Percentiles rank a stretch among this genome's conserved stretches.
phyloP scores from a whole-genome alignment of 1,284 basidiomycete species.

The Ganoderma sinense region DNA sequence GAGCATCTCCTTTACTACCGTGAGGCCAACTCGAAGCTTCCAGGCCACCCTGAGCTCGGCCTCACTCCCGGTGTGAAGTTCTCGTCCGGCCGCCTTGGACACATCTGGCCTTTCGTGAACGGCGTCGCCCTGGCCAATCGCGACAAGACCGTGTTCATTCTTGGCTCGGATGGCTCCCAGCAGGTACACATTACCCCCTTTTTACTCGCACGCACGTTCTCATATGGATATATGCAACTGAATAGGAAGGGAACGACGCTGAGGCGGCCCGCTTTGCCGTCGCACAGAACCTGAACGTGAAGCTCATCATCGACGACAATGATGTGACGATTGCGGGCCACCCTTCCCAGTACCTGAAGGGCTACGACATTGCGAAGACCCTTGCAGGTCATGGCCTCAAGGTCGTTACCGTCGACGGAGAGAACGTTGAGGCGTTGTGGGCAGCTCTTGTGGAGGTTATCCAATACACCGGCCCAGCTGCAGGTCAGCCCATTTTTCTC shows the following conservation, averaged over 20 bases:
- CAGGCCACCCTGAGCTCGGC: constrained; percentile 87
- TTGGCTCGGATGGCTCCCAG: constrained; percentile 89
- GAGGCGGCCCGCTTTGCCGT: constrained; percentile 88
- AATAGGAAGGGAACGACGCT: constrained; percentile 87
- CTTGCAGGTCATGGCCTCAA: constrained; percentile 83
- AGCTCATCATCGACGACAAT: constrained; percentile 88
- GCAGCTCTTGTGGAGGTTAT: constrained; percentile 63
- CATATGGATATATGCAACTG: not conserved
- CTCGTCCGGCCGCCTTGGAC: constrained; percentile 85
- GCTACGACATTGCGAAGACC: constrained; percentile 75
- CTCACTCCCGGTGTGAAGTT: constrained; percentile 88
- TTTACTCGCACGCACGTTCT: constrained; percentile 20
- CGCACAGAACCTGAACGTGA: constrained; percentile 81
- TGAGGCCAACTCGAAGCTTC: constrained; percentile 83
- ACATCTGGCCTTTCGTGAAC: constrained; percentile 86
- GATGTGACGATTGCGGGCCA: constrained; percentile 89
- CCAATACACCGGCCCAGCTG: constrained; percentile 75
- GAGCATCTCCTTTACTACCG: constrained; percentile 86
- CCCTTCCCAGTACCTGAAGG: constrained; percentile 83
- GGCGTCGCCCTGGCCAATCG: constrained; percentile 82
- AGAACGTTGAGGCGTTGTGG: constrained; percentile 83
- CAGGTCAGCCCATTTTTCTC: constrained; percentile 50
- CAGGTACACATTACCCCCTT: constrained; percentile 45
- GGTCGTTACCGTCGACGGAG: constrained; percentile 75
- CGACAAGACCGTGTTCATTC: constrained; percentile 79